Evolutionary conservation across 768 basidiomycete genomes (phyloP).

Genomic region (Amylocystis lapponica): DNA sequence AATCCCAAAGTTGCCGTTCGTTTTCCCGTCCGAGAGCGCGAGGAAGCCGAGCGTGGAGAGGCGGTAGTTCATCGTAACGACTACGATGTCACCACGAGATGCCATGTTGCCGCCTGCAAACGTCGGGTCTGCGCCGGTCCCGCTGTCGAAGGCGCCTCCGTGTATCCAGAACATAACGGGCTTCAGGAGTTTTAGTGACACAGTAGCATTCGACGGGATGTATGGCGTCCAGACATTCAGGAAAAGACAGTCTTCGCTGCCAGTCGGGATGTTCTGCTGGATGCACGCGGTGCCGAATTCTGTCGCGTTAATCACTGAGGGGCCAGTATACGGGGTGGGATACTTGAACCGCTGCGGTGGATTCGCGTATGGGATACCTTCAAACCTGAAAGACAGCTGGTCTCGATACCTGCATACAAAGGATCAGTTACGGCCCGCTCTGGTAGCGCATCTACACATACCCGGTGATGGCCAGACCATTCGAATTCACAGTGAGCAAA

Average conservation of each 20-base stretch:
- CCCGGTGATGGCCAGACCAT: conserved; percentile 20
- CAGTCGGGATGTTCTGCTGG: conserved; percentile 21
- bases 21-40: conserved; percentile 35
- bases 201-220: conserved; percentile 20
- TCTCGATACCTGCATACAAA: conserved; percentile 34
- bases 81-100: conserved; percentile 37
- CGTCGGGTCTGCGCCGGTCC: conserved; percentile 33
- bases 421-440: not conserved
- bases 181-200: conserved; percentile 21
- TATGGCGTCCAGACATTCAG: conserved; percentile 42
- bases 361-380: conserved; percentile 46
- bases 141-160: conserved; percentile 40
- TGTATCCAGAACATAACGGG: conserved; percentile 49
- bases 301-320: conserved; percentile 25
- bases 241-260: conserved; percentile 42
- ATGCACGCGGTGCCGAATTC: conserved; percentile 18
- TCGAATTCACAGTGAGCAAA: conserved; percentile 14
- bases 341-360: conserved; percentile 38
- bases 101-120: conserved; percentile 41
- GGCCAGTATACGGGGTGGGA: conserved; percentile 29
- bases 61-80: conserved; percentile 34
- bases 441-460: conserved; percentile 1
- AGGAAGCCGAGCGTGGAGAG: conserved; percentile 40
- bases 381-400: conserved; percentile 43
- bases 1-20: conserved; percentile 42